phyloP scores from a whole-genome alignment of 2,329 filamentous ascomycete species.

The Aspergillus puulaauensis region DNA sequence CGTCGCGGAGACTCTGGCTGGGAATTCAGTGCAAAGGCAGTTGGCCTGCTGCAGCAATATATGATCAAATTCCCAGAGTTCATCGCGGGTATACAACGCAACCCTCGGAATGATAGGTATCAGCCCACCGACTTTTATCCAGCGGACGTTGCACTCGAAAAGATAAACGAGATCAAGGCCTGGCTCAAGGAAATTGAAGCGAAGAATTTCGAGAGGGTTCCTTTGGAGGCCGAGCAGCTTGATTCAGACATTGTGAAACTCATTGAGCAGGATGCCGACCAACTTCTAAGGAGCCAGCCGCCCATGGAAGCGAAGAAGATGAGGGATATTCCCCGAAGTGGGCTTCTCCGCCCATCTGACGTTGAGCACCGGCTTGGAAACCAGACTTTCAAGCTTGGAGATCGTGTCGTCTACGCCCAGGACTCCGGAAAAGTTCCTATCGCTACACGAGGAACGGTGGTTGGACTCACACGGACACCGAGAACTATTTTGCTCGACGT shows the following conservation, averaged over 20 bases:
- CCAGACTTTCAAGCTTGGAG: slow-evolving; percentile 80
- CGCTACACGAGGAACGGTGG: slow-evolving; percentile 86
- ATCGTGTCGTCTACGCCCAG: slow-evolving; percentile 89
- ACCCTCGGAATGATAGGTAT: slow-evolving; percentile 82
- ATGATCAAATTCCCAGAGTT: slow-evolving; percentile 96
- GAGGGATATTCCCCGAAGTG: slow-evolving; percentile 78
- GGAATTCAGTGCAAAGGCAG: slow-evolving; percentile 88
- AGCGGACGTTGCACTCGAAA: slow-evolving; percentile 67
- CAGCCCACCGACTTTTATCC: slow-evolving; percentile 84
- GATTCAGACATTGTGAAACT: slow-evolving; percentile 84
- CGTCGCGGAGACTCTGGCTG: slow-evolving; percentile 82
- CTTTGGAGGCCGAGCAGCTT: slow-evolving; percentile 91
- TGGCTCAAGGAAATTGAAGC: slow-evolving; percentile 93
- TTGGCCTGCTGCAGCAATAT: slow-evolving; percentile 79
- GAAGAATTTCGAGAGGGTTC: slow-evolving; percentile 92
- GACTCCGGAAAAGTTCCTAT: slow-evolving; percentile 94
- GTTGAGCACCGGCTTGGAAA: slow-evolving; percentile 89
- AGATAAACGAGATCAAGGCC: slow-evolving; percentile 88
- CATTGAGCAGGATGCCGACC: slow-evolving; percentile 75
- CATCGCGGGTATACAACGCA: slow-evolving; percentile 80
- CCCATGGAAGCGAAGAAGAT: slow-evolving; percentile 66
- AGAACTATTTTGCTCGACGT: slow-evolving; percentile 82
- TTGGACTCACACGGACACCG: slow-evolving; percentile 85
- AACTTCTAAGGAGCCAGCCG: slow-evolving; percentile 53
- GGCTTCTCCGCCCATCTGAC: slow-evolving; percentile 88